phyloP scores from a whole-genome alignment of 1,284 basidiomycete species.

The Hymenochaete sp. region DNA sequence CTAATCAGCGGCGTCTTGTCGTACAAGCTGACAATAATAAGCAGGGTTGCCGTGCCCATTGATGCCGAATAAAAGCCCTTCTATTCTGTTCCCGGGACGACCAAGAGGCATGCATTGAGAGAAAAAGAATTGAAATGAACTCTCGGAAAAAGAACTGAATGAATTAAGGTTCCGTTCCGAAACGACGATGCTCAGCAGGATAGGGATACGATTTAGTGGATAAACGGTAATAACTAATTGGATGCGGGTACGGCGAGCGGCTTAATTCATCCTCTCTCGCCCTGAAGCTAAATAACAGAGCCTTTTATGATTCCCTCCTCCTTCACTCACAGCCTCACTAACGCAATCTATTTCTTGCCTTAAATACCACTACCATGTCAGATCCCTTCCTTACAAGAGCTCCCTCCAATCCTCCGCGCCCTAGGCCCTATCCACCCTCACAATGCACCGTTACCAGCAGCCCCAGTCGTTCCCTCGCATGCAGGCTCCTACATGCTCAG shows the following conservation, averaged over 20 bases:
- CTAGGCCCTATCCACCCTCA: not conserved
- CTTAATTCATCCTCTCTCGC: slow-evolving; percentile 9
- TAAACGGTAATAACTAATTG: not conserved
- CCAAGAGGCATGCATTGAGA: slow-evolving; percentile 4
- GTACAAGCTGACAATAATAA: not conserved
- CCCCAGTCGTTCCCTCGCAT: slow-evolving; percentile 22
- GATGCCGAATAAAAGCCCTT: slow-evolving; percentile 11
- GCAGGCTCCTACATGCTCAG: slow-evolving; percentile 36
- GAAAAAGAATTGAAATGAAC: too few species aligned
- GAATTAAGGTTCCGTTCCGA: slow-evolving; percentile 11
- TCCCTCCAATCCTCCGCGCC: slow-evolving; percentile 5
- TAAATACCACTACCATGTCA: slow-evolving; percentile 13
- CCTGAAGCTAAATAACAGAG: too few species aligned
- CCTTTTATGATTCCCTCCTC: too few species aligned
- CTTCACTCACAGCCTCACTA: too few species aligned
- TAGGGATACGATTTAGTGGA: slow-evolving; percentile 10
- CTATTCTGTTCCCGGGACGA: slow-evolving; percentile 11
- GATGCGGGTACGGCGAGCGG: slow-evolving; percentile 7
- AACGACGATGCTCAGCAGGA: slow-evolving; percentile 8
- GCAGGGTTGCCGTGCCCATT: slow-evolving; percentile 10
- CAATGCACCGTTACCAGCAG: slow-evolving; percentile 15
- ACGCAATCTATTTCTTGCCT: slow-evolving; percentile 17
- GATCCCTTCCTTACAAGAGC: not conserved
- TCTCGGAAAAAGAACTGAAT: too few species aligned
- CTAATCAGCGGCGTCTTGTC: slow-evolving; percentile 6